Percentiles rank a stretch among this genome's conserved stretches.
These are phyloP conservation scores for Terfezia boudieri DNA, from an alignment of 495 filamentous ascomycete species.

Conservation along the genomic window DNA sequence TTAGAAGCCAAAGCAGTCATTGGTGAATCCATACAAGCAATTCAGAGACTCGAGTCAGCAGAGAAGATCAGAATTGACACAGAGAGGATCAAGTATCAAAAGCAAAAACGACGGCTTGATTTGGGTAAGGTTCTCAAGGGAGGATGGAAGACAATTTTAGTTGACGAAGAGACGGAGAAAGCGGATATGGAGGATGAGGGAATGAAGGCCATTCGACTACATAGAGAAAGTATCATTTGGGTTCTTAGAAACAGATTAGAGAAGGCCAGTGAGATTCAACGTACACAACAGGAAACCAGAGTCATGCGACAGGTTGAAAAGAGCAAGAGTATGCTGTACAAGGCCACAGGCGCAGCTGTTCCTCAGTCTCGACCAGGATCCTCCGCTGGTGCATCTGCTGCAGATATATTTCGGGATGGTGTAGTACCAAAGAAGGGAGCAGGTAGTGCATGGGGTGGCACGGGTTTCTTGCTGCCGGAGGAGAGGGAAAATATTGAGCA, in stretches of 20 bases:
- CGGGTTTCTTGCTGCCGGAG: slow-evolving; percentile 9
- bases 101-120: slow-evolving; percentile 28
- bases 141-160: slow-evolving; percentile 10
- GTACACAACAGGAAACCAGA: slow-evolving; percentile 75
- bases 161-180: slow-evolving; percentile 36
- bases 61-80: slow-evolving; percentile 64
- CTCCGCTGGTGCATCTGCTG: neutral
- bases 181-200: slow-evolving; percentile 39
- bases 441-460: neutral
- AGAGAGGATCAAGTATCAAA: slow-evolving; percentile 38
- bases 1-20: slow-evolving; percentile 61
- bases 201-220: slow-evolving; percentile 32
- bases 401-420: slow-evolving; percentile 2
- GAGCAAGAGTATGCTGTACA: slow-evolving; percentile 68
- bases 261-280: slow-evolving; percentile 50
- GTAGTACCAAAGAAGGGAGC: neutral
- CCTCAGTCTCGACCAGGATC: neutral
- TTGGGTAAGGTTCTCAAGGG: neutral
- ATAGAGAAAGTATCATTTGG: slow-evolving; percentile 66
- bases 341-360: slow-evolving; percentile 20
- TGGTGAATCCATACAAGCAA: slow-evolving; percentile 55
- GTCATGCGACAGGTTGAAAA: slow-evolving; percentile 66
- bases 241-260: slow-evolving; percentile 54
- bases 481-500: slow-evolving; percentile 31
- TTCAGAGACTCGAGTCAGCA: slow-evolving; percentile 53